phyloP scores from a whole-genome alignment of 2,329 filamentous ascomycete genomes.

The Sarocladium strictum region DNA sequence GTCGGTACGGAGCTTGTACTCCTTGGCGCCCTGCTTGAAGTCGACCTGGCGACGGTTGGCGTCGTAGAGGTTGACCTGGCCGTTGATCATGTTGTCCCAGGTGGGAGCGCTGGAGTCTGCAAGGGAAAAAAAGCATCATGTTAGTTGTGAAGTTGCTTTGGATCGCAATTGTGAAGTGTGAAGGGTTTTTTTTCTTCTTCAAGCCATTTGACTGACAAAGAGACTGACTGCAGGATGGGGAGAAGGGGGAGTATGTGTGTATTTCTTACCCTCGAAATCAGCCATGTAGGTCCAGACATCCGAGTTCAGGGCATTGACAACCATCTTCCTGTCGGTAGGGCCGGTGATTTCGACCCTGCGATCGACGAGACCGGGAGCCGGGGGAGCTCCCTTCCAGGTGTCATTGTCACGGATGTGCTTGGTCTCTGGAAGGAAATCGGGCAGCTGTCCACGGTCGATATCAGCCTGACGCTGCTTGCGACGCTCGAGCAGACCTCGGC shows the following conservation, averaged over 20 bases:
- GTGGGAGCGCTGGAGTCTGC: conserved; percentile 90
- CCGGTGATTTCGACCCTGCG: conserved; percentile 95
- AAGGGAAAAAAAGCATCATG: no score
- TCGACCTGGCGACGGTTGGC: conserved; percentile 90
- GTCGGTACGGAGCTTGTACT: conserved; percentile 96
- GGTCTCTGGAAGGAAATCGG: conserved; percentile 94
- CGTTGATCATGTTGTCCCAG: conserved; percentile 99
- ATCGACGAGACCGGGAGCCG: conserved; percentile 88
- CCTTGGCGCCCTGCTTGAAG: conserved; percentile 92
- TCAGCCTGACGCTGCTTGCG: conserved; percentile 83
- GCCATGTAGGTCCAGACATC: conserved; percentile 99
- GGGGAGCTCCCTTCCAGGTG: conserved; percentile 87
- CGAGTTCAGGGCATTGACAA: conserved; percentile 92
- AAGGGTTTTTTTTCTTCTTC: no score
- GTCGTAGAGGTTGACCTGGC: conserved; percentile 96
- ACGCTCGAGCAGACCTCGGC: conserved; percentile 83
- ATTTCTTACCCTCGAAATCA: conserved; percentile 83
- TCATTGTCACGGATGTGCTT: conserved; percentile 90
- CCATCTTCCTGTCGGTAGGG: conserved; percentile 97
- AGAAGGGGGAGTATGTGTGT: background rate
- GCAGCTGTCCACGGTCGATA: conserved; percentile 81
- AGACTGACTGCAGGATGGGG: no score
- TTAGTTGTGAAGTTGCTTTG: conserved; percentile 14
- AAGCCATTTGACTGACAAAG: no score
- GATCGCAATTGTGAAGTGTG: conserved; percentile 3